These are phyloP conservation scores for Lichtheimia hyalospora DNA, from an alignment of 371 early-diverging fungal species.

Conservation along the genomic window DNA sequence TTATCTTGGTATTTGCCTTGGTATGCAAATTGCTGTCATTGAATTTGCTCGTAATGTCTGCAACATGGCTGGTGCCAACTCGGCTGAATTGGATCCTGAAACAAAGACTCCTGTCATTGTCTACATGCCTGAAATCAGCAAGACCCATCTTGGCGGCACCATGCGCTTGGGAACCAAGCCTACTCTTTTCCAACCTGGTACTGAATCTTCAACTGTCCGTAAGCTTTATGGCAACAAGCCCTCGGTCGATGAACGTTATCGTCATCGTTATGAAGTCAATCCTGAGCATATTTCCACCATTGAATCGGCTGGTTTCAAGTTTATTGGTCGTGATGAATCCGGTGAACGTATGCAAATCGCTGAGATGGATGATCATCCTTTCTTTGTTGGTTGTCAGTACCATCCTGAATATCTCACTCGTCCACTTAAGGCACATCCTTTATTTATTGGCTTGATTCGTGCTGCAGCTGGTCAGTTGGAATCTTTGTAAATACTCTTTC, in stretches of 20 bases:
- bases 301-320: slow-evolving; percentile 84
- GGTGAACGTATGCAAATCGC: slow-evolving; percentile 97
- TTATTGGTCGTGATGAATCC: slow-evolving; percentile 92
- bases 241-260: slow-evolving; percentile 90
- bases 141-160: slow-evolving; percentile 93
- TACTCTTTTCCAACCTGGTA: slow-evolving; percentile 77
- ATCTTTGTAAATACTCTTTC: slow-evolving; percentile 1
- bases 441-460: slow-evolving; percentile 91
- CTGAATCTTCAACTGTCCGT: slow-evolving; percentile 53
- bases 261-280: slow-evolving; percentile 99
- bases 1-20: slow-evolving; percentile 98
- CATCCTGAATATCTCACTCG: slow-evolving; percentile 99
- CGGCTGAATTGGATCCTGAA: slow-evolving; percentile 82
- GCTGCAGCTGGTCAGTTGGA: slow-evolving; percentile 66
- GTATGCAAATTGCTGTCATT: slow-evolving; percentile 97
- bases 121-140: slow-evolving; percentile 95
- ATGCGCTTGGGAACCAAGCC: slow-evolving; percentile 94
- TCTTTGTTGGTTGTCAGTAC: slow-evolving; percentile 97
- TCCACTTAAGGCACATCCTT: slow-evolving; percentile 89
- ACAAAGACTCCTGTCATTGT: slow-evolving; percentile 79
- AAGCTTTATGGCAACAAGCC: slow-evolving; percentile 70
- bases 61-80: slow-evolving; percentile 81
- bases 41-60: slow-evolving; percentile 98
- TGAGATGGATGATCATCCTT: slow-evolving; percentile 92
- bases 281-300: slow-evolving; percentile 76